Evolutionary conservation across 805 yeast species (phyloP).

Genomic region (Candida manassasensis): DNA sequence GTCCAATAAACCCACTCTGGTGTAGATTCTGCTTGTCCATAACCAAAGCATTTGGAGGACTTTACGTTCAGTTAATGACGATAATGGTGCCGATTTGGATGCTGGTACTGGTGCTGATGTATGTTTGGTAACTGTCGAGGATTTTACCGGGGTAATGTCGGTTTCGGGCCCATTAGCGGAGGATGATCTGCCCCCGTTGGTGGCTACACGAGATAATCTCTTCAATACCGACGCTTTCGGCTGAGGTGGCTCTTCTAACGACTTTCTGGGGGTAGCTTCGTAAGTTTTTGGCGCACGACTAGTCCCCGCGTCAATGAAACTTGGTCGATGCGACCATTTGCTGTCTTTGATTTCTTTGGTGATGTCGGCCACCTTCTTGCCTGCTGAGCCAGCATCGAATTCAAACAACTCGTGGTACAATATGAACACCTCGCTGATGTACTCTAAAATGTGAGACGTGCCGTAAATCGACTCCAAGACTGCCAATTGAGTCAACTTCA

Average conservation of each 20-base stretch:
- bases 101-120: not conserved
- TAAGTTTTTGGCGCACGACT: not conserved
- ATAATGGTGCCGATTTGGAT: not conserved
- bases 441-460: slow-evolving; percentile 51
- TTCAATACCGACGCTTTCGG: slow-evolving; percentile 2
- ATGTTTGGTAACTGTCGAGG: too few species aligned
- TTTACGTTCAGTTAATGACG: slow-evolving; percentile 21
- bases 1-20: slow-evolving; percentile 44
- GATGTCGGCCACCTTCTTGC: slow-evolving; percentile 3
- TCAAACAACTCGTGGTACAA: slow-evolving; percentile 51
- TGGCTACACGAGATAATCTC: slow-evolving; percentile 4
- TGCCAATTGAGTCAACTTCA: slow-evolving; percentile 71
- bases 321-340: slow-evolving; percentile 39
- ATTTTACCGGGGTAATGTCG: too few species aligned
- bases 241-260: slow-evolving; percentile 5
- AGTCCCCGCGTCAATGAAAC: slow-evolving; percentile 31
- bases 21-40: slow-evolving; percentile 63
- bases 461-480: slow-evolving; percentile 63
- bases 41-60: slow-evolving; percentile 67
- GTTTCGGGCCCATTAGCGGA: not conserved
- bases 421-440: slow-evolving; percentile 61
- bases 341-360: slow-evolving; percentile 11
- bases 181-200: slow-evolving; percentile 1
- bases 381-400: slow-evolving; percentile 7
- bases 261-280: not conserved